These are phyloP conservation scores for Gastrodia elata DNA, from an alignment of 106 monocot species.

Conservation along the genomic window DNA sequence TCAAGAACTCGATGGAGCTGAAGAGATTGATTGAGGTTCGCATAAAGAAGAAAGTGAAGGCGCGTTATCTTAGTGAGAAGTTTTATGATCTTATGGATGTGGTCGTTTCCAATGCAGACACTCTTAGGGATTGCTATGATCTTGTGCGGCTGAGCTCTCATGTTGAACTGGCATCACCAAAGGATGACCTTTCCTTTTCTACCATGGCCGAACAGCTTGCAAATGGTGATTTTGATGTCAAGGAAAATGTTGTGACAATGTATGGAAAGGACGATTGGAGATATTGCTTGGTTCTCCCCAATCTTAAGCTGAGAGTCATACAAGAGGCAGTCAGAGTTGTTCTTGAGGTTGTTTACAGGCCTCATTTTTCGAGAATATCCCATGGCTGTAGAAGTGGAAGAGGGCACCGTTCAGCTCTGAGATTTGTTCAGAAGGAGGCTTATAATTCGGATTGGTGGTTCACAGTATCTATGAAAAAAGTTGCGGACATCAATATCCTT, in stretches of 20 bases:
- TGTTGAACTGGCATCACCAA: conserved; percentile 31
- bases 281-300: conserved; percentile 63
- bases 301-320: conserved; percentile 51
- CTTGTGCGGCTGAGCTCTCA: conserved; percentile 67
- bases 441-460: conserved; percentile 60
- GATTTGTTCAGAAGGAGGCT: conserved; percentile 40
- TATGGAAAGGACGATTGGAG: conserved; percentile 20
- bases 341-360: conserved; percentile 83
- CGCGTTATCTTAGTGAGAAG: conserved; percentile 52
- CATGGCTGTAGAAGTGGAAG: conserved; percentile 89
- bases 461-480: conserved; percentile 55
- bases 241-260: conserved; percentile 26
- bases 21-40: conserved; percentile 62
- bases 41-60: conserved; percentile 83
- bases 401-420: conserved; percentile 64
- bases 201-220: conserved; percentile 47
- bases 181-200: conserved; percentile 46
- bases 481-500: conserved; percentile 31
- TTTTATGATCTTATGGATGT: conserved; percentile 55
- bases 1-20: conserved; percentile 31
- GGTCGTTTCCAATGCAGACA: conserved; percentile 42
- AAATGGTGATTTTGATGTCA: conserved; percentile 41
- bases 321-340: conserved; percentile 70
- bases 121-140: conserved; percentile 77
- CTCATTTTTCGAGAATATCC: conserved; percentile 83